Percentiles rank a stretch among this genome's conserved stretches.
Evolutionary conservation across 2,329 filamentous ascomycete genomes (phyloP).

Genomic region (Aspergillus fischeri): DNA sequence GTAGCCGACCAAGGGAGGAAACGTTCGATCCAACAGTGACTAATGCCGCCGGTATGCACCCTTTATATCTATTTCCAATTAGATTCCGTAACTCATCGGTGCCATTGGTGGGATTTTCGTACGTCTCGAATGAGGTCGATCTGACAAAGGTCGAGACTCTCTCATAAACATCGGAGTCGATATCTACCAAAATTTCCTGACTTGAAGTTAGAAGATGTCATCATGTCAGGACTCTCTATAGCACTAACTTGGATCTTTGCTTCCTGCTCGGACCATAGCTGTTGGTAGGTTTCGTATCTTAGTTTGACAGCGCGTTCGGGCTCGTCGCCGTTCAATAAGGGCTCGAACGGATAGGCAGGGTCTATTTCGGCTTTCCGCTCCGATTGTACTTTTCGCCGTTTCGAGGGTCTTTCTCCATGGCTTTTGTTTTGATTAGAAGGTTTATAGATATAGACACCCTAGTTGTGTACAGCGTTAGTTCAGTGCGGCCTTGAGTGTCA

Average conservation of each 20-base stretch:
- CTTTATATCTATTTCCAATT: conserved; percentile 29
- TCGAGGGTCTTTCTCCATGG: conserved; percentile 46
- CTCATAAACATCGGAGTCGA: conserved; percentile 37
- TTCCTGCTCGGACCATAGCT: conserved; percentile 38
- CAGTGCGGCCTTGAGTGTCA: neutral
- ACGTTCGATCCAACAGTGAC: conserved; percentile 43
- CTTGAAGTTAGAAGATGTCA: conserved; percentile 6
- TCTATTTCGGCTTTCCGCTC: conserved; percentile 14
- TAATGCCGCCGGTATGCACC: conserved; percentile 40
- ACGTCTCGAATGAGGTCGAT: conserved; percentile 33
- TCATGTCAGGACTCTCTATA: neutral
- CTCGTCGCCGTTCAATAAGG: conserved; percentile 40
- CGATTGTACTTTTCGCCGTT: conserved; percentile 54
- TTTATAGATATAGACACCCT: conserved; percentile 63
- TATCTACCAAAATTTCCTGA: conserved; percentile 34
- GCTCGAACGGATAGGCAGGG: conserved; percentile 29
- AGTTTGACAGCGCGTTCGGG: conserved; percentile 25
- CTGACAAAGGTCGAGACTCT: conserved; percentile 37
- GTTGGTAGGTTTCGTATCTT: conserved; percentile 36
- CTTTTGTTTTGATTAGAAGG: conserved; percentile 42
- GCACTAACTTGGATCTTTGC: conserved; percentile 34
- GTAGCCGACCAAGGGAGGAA: conserved; percentile 36
- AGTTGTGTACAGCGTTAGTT: conserved; percentile 2
- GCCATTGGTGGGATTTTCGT: conserved; percentile 13
- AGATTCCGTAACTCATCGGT: conserved; percentile 5